Conservation (phyloP, 208 protist genomes). For the Ichthyophonus hoferi region DNA sequence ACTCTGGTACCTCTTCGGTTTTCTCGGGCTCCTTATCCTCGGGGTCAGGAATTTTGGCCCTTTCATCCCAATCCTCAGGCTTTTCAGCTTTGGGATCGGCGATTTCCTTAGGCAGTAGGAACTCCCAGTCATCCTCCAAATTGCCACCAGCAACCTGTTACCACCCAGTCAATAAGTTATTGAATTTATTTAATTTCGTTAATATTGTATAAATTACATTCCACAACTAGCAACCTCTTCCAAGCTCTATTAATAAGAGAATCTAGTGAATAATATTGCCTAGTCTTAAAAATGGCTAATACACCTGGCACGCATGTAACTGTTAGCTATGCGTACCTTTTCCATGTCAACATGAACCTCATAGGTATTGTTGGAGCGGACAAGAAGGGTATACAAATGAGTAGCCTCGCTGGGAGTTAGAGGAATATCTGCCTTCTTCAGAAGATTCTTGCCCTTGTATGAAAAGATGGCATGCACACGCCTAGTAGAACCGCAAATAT, state of each 20-base stretch:
- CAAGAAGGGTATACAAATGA: constrained; percentile 84
- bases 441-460: constrained; percentile 81
- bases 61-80: constrained; percentile 82
- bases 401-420: constrained; percentile 70
- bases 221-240: too few relatives aligned
- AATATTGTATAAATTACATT: too few relatives aligned
- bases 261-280: too few relatives aligned
- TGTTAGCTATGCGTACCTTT: too few relatives aligned
- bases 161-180: too few relatives aligned
- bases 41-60: constrained; percentile 73
- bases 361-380: constrained; percentile 82
- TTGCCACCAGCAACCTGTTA: constrained; percentile 60
- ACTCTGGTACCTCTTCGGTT: constrained; percentile 79
- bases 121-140: constrained; percentile 79
- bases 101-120: constrained; percentile 77
- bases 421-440: constrained; percentile 70
- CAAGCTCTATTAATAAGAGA: too few relatives aligned
- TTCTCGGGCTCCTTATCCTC: constrained; percentile 78
- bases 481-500: constrained; percentile 77
- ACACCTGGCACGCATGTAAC: too few relatives aligned
- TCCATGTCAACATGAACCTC: constrained; percentile 30
- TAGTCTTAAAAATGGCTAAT: too few relatives aligned
- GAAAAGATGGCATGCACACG: constrained; percentile 84
- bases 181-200: too few relatives aligned
- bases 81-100: constrained; percentile 76